Evolutionary conservation across 768 basidiomycete genomes (phyloP).

Genomic region (Gloeopeniophorella convolvens): DNA sequence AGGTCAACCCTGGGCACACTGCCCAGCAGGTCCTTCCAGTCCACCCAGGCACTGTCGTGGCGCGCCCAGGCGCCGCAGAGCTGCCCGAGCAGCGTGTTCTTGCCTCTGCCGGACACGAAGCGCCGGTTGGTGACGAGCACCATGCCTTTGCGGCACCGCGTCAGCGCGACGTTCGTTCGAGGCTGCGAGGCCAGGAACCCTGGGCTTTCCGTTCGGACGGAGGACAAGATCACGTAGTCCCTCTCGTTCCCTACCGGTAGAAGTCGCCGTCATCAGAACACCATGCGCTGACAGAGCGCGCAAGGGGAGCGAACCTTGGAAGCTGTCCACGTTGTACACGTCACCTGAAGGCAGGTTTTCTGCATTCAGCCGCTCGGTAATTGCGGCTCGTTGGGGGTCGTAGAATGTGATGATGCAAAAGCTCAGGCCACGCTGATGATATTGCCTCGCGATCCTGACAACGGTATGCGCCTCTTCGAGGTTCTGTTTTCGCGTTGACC

Average conservation of each 20-base stretch:
- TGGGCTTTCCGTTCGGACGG: slow-evolving; percentile 38
- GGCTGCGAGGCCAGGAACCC: slow-evolving; percentile 42
- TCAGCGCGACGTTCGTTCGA: slow-evolving; percentile 38
- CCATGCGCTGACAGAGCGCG: no score
- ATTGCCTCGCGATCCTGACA: slow-evolving; percentile 6
- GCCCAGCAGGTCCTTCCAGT: slow-evolving; percentile 10
- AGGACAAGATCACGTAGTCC: slow-evolving; percentile 43
- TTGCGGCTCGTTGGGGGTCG: slow-evolving; percentile 43
- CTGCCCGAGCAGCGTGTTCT: slow-evolving; percentile 38
- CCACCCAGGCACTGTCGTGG: slow-evolving; percentile 26
- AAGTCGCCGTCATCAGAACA: no score
- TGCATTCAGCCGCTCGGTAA: slow-evolving; percentile 32
- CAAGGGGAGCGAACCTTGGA: no score
- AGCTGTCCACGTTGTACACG: slow-evolving; percentile 10
- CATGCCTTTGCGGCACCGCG: slow-evolving; percentile 42
- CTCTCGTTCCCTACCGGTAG: slow-evolving; percentile 41
- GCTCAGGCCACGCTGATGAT: slow-evolving; percentile 12
- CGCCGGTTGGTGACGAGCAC: slow-evolving; percentile 39
- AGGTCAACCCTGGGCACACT: background rate
- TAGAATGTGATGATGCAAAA: slow-evolving; percentile 50
- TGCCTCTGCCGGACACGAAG: slow-evolving; percentile 33
- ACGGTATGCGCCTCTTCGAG: slow-evolving; percentile 6
- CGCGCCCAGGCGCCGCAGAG: slow-evolving; percentile 27
- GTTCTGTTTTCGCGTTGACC: background rate
- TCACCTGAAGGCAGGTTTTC: slow-evolving; percentile 29